Evolutionary conservation across 2,329 filamentous ascomycete species (phyloP), one percentile per base, ranked within the genome.

Genomic region (Cordyceps cateniannulata): DNA sequence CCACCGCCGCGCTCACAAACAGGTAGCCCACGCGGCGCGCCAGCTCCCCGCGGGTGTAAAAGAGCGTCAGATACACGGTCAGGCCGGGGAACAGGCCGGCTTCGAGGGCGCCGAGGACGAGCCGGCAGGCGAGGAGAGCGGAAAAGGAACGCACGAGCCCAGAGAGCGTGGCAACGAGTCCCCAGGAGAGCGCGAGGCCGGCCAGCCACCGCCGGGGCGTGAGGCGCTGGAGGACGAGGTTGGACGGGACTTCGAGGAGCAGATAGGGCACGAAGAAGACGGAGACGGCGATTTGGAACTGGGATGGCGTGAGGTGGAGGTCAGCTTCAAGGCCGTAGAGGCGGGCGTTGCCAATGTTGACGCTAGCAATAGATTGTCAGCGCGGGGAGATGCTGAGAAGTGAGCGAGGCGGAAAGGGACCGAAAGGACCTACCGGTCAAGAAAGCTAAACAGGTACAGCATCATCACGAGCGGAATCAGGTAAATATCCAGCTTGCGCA

Each of bases 31-130:
- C 85, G 2, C 89, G 84, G 47, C 91, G 73, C 5, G 87, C 88
- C 1, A 91, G 80, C 72, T 92, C 89, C 29, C 81, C 79, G 68
- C 88, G 88, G 51, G 85, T 88, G 74, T 92, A 92, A 77, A 90
- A 91, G 65, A 91, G 82, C 0, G 88, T 91, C 20, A 92, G 78
- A 66, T 90, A 90, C 20, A 88, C 74, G 5, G 83, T 85, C 65
- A 89, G 73, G 0, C 88, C 87, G 0, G 88, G 88, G 65, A 90
- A 90, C 0, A 90, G 75, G 0, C 87, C 88, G 0, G 85, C 87
- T 72, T 90, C 88, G 44, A 90, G 79, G 7, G 81, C 77, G 5
- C 89, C 89, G 0, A 92, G 81, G 16, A 91, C 74, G 0, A 92
- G 69, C 5, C 89, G 85, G 64, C 85, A 86, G 6, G 82, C 87